phyloP scores from a whole-genome alignment of 441 rosid species.

The Gossypium schwendimanii region DNA sequence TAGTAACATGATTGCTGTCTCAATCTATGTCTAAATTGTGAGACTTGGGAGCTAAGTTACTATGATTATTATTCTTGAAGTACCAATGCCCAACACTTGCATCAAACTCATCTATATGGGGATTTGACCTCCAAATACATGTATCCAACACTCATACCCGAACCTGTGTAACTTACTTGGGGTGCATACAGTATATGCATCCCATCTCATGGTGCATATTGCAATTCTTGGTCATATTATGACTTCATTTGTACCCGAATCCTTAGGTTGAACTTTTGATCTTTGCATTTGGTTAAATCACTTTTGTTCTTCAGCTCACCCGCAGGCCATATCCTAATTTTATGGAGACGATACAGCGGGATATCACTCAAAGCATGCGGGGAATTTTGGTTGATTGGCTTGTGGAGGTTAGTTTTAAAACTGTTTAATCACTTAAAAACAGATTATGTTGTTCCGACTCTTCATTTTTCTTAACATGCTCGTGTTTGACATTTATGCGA shows the following conservation, averaged over 20 bases:
- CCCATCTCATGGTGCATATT: background rate
- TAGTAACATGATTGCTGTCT: background rate
- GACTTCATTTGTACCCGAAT: background rate
- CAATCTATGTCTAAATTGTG: background rate
- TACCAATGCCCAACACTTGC: background rate
- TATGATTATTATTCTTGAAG: background rate
- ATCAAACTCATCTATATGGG: background rate
- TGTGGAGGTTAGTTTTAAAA: slow-evolving; percentile 46
- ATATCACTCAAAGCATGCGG: slow-evolving; percentile 54
- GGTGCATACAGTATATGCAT: background rate
- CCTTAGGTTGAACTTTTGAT: slow-evolving; percentile 10
- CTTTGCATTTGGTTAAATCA: slow-evolving; percentile 12
- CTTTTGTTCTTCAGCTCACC: slow-evolving; percentile 33
- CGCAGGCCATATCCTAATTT: slow-evolving; percentile 44
- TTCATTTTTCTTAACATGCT: no score
- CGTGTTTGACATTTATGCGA: no score
- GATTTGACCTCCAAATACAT: background rate
- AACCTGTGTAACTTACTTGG: background rate
- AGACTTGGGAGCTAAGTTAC: background rate
- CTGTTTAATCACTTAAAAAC: background rate
- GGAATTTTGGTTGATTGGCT: slow-evolving; percentile 72
- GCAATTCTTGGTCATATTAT: background rate
- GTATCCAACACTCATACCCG: background rate
- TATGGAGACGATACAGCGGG: slow-evolving; percentile 52
- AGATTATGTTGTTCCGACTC: no score